Evolutionary conservation across 495 filamentous ascomycete species (phyloP), one percentile per base, ranked within the genome.

Genomic region (Haplographium delicatum): DNA sequence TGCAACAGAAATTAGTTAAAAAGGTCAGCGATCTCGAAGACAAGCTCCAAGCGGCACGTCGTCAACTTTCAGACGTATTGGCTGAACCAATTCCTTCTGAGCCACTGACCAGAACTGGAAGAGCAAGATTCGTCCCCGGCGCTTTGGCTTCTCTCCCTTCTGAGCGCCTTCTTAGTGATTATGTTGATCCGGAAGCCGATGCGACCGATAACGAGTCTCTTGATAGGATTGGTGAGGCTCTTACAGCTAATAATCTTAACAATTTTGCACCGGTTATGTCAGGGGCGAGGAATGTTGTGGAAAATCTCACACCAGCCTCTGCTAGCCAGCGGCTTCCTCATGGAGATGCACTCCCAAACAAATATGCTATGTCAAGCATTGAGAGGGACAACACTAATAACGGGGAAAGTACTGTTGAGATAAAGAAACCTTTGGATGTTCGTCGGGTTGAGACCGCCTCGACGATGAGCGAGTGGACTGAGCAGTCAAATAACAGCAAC

Each of bases 1-100:
- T 76, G 53, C 80, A 84, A 52, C 70, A 74, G 28, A 85, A 80
- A 59, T 67, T 87, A 23, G 65, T 74, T 44, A 82, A 83, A 68
- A 72, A 74, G 31, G 81, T 86, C 41, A 85, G 80, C 59, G 74
- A 85, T 58, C 70, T 86, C 1, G 82, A 87, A 55, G 62, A 68
- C 22, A 84, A 85, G 62, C 68, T 86, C 2, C 65, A 77, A 10
- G 64, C 65, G 26, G 80, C 81, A 3, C 74, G 81, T 13, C 72
- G 71, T 16, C 74, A 87, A 58, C 70, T 86, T n/a, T 65, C 70
- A 38, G 65, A 72, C 2, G 66, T 74, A 10, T 57, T 73, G 11
- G 68, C 67, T 28, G 70, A 72, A 34, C 72, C 73, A 13, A 65
- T 27, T 50, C 62, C 15, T 27, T 15, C 9, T 20, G 20, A 20